Evolutionary conservation across 305 asterid genomes (phyloP).

Genomic region (Fraxinus xanthoxyloides): DNA sequence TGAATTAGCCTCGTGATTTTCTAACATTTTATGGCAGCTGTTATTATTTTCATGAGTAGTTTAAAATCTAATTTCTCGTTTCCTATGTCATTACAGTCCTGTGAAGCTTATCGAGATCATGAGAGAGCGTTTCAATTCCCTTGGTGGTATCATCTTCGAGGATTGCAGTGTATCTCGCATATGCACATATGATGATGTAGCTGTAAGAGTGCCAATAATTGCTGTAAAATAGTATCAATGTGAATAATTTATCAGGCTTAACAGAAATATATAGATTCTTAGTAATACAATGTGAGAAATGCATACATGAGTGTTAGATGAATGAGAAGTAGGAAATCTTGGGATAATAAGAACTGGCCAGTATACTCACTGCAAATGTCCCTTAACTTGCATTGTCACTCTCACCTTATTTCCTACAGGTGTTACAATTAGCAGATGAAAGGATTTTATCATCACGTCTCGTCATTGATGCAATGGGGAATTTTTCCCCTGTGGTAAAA

Average conservation of each 20-base stretch:
- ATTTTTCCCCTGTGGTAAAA: constrained; percentile 90
- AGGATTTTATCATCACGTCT: constrained; percentile 67
- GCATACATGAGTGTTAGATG: not conserved
- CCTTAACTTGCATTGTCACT: constrained; percentile 6
- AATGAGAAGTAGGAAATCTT: constrained; percentile 1
- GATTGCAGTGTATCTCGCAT: constrained; percentile 69
- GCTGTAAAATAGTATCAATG: not conserved
- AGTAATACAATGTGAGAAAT: not conserved
- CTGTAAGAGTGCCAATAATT: constrained; percentile 59
- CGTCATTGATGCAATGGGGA: constrained; percentile 95
- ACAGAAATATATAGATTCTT: not conserved
- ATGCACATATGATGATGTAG: constrained; percentile 64
- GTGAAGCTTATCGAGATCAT: constrained; percentile 70
- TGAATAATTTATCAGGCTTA: not conserved
- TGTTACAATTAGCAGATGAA: constrained; percentile 65
- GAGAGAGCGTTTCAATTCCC: constrained; percentile 62
- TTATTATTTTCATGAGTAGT: not conserved
- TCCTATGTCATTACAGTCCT: constrained; percentile 51
- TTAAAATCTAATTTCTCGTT: not conserved
- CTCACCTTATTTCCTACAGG: constrained; percentile 38
- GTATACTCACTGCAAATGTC: constrained; percentile 7
- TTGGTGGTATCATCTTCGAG: constrained; percentile 86
- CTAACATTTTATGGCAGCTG: not conserved
- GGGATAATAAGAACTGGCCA: not conserved
- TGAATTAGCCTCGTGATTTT: not conserved